Evolutionary conservation across 106 monocot genomes (phyloP).

Genomic region (Iris macrosiphon): DNA sequence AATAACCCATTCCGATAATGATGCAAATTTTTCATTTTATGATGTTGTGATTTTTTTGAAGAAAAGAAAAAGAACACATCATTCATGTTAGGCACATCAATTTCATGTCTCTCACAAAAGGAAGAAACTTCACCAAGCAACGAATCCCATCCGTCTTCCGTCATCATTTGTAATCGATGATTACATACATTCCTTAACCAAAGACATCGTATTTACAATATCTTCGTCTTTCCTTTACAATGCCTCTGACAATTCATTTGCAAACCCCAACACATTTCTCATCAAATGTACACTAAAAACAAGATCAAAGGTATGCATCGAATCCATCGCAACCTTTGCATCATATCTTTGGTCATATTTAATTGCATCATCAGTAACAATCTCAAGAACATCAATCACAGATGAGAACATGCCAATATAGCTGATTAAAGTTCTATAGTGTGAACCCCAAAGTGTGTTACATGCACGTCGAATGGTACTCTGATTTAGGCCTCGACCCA

Average conservation of each 20-base stretch:
- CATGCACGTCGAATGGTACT: too few relatives aligned
- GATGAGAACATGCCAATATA: not conserved
- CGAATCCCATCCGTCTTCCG: not conserved
- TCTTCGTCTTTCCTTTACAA: slow-evolving; percentile 2
- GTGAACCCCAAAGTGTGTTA: slow-evolving; percentile 1
- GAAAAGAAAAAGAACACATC: not conserved
- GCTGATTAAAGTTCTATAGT: not conserved
- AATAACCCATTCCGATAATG: not conserved
- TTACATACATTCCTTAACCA: not conserved
- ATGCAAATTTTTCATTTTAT: slow-evolving; percentile 1
- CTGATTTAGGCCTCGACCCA: not conserved
- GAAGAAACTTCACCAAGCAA: not conserved
- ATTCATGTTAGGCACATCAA: not conserved
- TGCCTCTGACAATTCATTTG: too few relatives aligned
- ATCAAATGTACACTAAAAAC: too few relatives aligned
- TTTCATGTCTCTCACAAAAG: not conserved
- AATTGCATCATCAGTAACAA: not conserved
- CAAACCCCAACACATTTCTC: too few relatives aligned
- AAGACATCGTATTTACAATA: not conserved
- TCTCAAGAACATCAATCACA: not conserved
- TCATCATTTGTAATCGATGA: not conserved
- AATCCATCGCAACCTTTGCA: not conserved
- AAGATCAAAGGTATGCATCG: not conserved
- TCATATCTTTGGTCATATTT: not conserved
- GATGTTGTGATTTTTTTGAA: not conserved